Conservation (phyloP, 2,329 filamentous ascomycete species). For the Sporothrix curviconia region DNA sequence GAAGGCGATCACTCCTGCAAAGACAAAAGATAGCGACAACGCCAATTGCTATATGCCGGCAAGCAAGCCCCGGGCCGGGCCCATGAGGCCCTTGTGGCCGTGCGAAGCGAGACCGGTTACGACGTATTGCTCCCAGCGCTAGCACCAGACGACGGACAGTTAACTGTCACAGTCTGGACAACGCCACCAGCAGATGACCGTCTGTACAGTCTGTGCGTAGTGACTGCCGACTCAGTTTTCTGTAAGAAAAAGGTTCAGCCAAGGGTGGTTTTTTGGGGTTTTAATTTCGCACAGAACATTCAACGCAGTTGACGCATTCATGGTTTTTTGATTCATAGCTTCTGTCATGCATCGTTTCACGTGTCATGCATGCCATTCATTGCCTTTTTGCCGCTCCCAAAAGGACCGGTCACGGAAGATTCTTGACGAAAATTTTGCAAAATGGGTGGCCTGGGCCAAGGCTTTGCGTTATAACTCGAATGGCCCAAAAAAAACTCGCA, state of each 20-base stretch:
- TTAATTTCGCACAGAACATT: no score
- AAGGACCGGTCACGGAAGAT: neutral
- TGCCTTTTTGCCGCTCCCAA: no score
- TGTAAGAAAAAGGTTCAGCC: neutral
- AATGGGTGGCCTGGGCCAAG: no score
- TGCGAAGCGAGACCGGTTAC: slow-evolving; percentile 17
- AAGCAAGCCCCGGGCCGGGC: slow-evolving; percentile 46
- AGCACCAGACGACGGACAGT: slow-evolving; percentile 28
- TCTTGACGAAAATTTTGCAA: no score
- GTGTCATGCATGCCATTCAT: no score
- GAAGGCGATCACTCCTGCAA: slow-evolving; percentile 30
- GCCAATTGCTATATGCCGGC: slow-evolving; percentile 49
- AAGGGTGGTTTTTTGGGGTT: no score
- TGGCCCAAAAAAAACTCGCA: neutral
- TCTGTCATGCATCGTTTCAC: no score
- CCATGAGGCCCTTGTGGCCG: slow-evolving; percentile 28
- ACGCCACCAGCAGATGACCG: slow-evolving; percentile 49
- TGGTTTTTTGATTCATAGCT: no score
- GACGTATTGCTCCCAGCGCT: slow-evolving; percentile 3
- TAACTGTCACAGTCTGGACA: slow-evolving; percentile 50
- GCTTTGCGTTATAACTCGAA: no score
- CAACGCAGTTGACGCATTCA: no score
- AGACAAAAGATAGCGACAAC: slow-evolving; percentile 29
- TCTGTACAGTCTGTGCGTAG: slow-evolving; percentile 35
- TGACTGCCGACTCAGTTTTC: no score